phyloP scores from a whole-genome alignment of 768 basidiomycete species.

The Asterophora lycoperdoides region DNA sequence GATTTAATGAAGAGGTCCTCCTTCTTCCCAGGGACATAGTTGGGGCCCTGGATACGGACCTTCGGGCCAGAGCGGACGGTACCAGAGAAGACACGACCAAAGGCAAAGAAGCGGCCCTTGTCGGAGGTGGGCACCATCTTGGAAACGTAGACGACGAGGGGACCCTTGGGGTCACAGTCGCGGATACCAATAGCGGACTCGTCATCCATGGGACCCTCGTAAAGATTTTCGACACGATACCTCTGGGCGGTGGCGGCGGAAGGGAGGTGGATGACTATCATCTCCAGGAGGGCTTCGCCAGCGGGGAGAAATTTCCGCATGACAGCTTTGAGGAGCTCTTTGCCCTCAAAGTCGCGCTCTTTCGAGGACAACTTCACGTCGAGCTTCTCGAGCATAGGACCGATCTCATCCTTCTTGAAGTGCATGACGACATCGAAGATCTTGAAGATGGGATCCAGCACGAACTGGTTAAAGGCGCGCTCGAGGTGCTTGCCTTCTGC shows the following conservation, averaged over 20 bases:
- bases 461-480: conserved; percentile 97
- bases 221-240: conserved; percentile 99
- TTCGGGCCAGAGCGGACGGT: conserved; percentile 97
- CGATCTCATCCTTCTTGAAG: conserved; percentile 91
- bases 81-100: conserved; percentile 99
- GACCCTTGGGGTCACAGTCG: conserved; percentile 94
- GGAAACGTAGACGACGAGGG: conserved; percentile 96
- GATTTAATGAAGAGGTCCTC: conserved; percentile 97
- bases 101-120: conserved; percentile 99
- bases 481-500: conserved; percentile 87
- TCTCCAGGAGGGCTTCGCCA: conserved; percentile 97
- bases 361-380: conserved; percentile 84
- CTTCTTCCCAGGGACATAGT: conserved; percentile 98
- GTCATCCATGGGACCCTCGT: conserved; percentile 99
- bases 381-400: conserved; percentile 90
- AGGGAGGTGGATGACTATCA: conserved; percentile 99
- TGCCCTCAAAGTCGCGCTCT: conserved; percentile 92
- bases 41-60: conserved; percentile 98
- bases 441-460: conserved; percentile 98
- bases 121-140: conserved; percentile 99
- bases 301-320: conserved; percentile 99
- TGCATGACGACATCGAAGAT: conserved; percentile 99
- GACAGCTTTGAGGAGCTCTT: conserved; percentile 91
- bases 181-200: conserved; percentile 98
- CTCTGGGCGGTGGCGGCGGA: conserved; percentile 96